Percentiles rank a stretch among this genome's conserved stretches.
Evolutionary conservation across 2,329 filamentous ascomycete genomes (phyloP).

Genomic region (Colletotrichum godetiae): DNA sequence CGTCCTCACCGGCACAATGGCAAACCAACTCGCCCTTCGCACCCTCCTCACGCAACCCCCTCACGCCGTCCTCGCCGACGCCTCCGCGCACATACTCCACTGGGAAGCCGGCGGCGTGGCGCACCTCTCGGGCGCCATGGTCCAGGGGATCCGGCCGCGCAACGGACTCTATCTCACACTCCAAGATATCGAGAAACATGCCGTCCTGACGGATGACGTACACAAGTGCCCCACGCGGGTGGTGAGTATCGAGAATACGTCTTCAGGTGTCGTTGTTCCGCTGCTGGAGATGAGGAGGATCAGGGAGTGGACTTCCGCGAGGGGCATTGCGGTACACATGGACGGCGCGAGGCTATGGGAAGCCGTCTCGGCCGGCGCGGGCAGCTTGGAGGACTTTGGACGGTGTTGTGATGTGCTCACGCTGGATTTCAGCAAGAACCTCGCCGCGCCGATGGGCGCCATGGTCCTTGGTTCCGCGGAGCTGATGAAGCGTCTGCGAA

Average conservation of each 20-base stretch:
- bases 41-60: constrained; percentile 77
- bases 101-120: constrained; percentile 69
- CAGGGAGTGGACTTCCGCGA: constrained; percentile 67
- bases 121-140: constrained; percentile 71
- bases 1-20: constrained; percentile 84
- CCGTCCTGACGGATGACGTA: constrained; percentile 53
- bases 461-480: constrained; percentile 56
- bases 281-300: constrained; percentile 73
- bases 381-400: constrained; percentile 54
- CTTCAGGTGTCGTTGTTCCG: constrained; percentile 74
- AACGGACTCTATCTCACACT: constrained; percentile 55
- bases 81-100: constrained; percentile 74
- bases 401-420: constrained; percentile 68
- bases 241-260: constrained; percentile 56
- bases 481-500: constrained; percentile 75
- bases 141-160: constrained; percentile 55
- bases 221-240: constrained; percentile 54
- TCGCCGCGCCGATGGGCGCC: constrained; percentile 64
- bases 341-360: constrained; percentile 66
- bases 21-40: constrained; percentile 81
- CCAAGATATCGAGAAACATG: constrained; percentile 51
- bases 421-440: constrained; percentile 64
- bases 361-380: constrained; percentile 55
- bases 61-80: constrained; percentile 76
- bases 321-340: constrained; percentile 59